Evolutionary conservation across 208 protist species (phyloP), one percentile per base, ranked within the genome.

Genomic region (Leishmania arabica): DNA sequence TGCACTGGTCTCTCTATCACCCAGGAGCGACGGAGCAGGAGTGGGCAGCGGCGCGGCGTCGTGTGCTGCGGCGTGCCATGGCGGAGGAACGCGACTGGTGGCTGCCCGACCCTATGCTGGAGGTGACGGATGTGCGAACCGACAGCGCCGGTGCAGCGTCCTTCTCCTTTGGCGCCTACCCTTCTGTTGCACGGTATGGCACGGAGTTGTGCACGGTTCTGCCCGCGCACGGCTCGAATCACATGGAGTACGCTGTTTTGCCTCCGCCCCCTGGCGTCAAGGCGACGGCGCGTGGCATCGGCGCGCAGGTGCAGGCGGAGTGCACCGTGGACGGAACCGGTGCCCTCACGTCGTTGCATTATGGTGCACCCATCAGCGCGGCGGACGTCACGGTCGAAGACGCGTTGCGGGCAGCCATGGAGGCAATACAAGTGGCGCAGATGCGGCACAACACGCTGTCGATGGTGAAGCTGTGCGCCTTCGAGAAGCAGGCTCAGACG

Each of bases 21-120:
- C 93, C 95, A 0, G 92, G 92, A 24, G 92, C 93, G 9, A 93
- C 71, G 9, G 90, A 84, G n/a, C 86, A 84, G 56, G 95, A 97
- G 90, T 97, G 95, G 95, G 90, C 92, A 37, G 74, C 77, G 42
- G 91, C 81, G 47, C 92, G 95, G 49, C 89, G 93, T 21, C 51
- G 64, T 54, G 93, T 93, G 47, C 86, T 97, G n/a, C 62, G 86
- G 56, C 76, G 75, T 47, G 93, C 95, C 11, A 89, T 95, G 82
- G 58, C 69, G 24, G 75, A 85, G 49, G 92, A 96, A 77, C 91
- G 93, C 15, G 93, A 96, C 78, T 97, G 95, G 93, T 97, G 92
- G 93, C 62, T 92, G 70, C 69, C 85, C 7, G 93, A 97, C 80
- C 90, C 92, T 60, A 89, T 96, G 49, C 84, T 97, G n/a, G 86